A percentile compares a stretch with the other conserved stretches of the same genome.
phyloP scores from a whole-genome alignment of 768 basidiomycete genomes.

The Lactarius vividus region DNA sequence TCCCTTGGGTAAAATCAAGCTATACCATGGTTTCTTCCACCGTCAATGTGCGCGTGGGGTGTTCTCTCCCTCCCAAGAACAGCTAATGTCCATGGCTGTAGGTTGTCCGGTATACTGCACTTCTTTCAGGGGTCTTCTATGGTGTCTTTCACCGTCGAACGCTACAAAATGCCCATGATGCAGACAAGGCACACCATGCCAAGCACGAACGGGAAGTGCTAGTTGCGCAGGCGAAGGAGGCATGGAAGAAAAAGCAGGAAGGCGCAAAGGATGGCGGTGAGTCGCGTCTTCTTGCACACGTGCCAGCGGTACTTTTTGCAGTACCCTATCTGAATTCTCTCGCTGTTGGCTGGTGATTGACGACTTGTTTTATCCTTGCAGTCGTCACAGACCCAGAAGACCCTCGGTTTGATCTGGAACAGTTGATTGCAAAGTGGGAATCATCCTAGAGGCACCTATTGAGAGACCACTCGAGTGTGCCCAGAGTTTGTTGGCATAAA shows the following conservation, averaged over 20 bases:
- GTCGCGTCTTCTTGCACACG: conserved; percentile 32
- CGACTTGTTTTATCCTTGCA: conserved; percentile 35
- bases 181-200: conserved; percentile 70
- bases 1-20: conserved; percentile 25
- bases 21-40: conserved; percentile 25
- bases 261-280: conserved; percentile 54
- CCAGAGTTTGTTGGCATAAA: conserved; percentile 21
- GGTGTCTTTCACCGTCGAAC: conserved; percentile 91
- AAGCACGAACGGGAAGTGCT: conserved; percentile 71
- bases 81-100: conserved; percentile 7
- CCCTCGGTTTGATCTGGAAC: conserved; percentile 95
- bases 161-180: conserved; percentile 77
- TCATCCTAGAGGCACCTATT: conserved; percentile 44
- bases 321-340: background rate
- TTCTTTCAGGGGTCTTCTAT: conserved; percentile 83
- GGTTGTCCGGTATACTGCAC: conserved; percentile 94
- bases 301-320: background rate
- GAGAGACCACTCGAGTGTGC: conserved; percentile 12
- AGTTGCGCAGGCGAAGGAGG: conserved; percentile 84
- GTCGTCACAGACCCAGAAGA: conserved; percentile 94
- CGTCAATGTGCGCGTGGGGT: conserved; percentile 21
- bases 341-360: background rate
- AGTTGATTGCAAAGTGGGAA: conserved; percentile 75
- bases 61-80: background rate
- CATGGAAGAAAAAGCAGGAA: conserved; percentile 80